Conservation (phyloP, 179 eudicot species). For the Silene coronaria region DNA sequence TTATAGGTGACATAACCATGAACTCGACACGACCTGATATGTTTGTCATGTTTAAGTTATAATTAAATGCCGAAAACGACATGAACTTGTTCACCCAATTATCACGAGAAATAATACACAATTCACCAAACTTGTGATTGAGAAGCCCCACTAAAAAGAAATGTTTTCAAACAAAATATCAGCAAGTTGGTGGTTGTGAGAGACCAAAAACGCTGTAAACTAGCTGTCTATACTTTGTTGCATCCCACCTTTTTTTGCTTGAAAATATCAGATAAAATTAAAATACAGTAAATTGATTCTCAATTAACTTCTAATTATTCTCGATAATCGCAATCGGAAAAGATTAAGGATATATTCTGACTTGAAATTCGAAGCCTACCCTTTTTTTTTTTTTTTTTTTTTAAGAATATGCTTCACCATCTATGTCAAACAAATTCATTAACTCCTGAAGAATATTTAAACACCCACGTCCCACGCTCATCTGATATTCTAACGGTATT, state of each 20-base stretch:
- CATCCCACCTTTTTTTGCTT: slow-evolving; percentile 4
- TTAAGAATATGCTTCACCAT: too few relatives aligned
- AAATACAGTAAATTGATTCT: background rate
- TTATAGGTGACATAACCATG: background rate
- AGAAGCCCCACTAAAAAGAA: background rate
- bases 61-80: background rate
- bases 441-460: too few relatives aligned
- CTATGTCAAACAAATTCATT: too few relatives aligned
- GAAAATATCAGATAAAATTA: background rate
- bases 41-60: too few relatives aligned
- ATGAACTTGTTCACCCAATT: background rate
- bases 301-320: background rate
- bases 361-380: slow-evolving; percentile 6
- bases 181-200: background rate
- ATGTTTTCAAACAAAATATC: background rate
- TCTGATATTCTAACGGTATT: too few relatives aligned
- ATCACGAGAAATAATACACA: slow-evolving; percentile 10
- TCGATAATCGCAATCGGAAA: background rate
- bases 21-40: background rate
- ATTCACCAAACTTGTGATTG: background rate
- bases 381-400: too few relatives aligned
- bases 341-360: background rate
- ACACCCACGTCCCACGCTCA: too few relatives aligned
- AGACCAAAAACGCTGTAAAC: background rate
- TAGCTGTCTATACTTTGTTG: slow-evolving; percentile 16